A percentile compares a stretch with the other conserved stretches of the same genome.
These are phyloP conservation scores for Combretum micranthum DNA, from an alignment of 345 rosid species.

Conservation along the genomic window DNA sequence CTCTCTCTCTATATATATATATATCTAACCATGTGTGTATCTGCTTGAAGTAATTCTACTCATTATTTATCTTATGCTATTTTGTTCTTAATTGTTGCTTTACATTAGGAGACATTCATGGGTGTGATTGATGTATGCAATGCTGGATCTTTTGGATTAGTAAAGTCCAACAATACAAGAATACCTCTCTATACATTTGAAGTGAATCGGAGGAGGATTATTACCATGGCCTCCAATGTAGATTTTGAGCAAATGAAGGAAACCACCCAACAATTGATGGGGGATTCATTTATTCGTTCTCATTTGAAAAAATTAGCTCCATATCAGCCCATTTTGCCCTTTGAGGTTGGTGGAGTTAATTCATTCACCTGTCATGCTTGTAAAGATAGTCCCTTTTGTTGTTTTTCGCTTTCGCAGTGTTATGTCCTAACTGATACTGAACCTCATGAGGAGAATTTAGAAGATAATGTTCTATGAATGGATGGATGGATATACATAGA, in stretches of 20 bases:
- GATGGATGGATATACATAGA: no score
- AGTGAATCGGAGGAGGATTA: slow-evolving; percentile 19
- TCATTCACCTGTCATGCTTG: neutral
- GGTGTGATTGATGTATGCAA: slow-evolving; percentile 40
- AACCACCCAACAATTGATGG: slow-evolving; percentile 31
- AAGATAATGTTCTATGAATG: no score
- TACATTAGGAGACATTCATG: slow-evolving; percentile 20
- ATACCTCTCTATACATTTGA: slow-evolving; percentile 23
- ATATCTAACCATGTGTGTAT: no score
- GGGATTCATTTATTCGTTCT: slow-evolving; percentile 74
- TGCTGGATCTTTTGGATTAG: slow-evolving; percentile 26
- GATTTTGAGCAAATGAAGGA: slow-evolving; percentile 37
- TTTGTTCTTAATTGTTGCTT: no score
- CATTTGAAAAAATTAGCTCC: slow-evolving; percentile 75
- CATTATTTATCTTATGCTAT: no score
- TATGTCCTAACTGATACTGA: neutral
- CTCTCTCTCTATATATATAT: no score
- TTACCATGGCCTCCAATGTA: slow-evolving; percentile 38
- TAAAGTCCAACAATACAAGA: slow-evolving; percentile 18
- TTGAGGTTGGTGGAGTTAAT: slow-evolving; percentile 48
- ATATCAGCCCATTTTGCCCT: slow-evolving; percentile 87
- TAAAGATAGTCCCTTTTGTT: neutral
- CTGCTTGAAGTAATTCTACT: no score
- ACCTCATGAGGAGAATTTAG: no score
- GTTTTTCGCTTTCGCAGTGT: neutral